Conservation (phyloP, 2,329 filamentous ascomycete species). For the Hypoxylon sp. region DNA sequence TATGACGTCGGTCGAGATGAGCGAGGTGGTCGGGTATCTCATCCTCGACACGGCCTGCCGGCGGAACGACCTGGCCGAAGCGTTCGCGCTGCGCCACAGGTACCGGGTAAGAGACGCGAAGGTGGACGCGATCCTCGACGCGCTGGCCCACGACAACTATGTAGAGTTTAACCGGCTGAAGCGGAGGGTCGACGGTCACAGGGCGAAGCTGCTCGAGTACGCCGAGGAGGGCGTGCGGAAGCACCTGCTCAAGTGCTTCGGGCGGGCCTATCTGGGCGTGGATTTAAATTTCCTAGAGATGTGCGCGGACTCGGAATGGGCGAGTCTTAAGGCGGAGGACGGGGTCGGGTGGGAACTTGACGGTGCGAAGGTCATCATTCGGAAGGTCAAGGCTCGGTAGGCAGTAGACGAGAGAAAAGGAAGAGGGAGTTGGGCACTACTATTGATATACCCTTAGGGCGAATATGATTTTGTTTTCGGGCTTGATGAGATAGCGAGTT, state of each 20-base stretch:
- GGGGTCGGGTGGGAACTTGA: slow-evolving; percentile 88
- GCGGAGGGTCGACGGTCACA: slow-evolving; percentile 81
- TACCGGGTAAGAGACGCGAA: slow-evolving; percentile 74
- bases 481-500: slow-evolving; percentile 5
- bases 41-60: slow-evolving; percentile 92
- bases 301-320: slow-evolving; percentile 77
- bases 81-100: slow-evolving; percentile 72
- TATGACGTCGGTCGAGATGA: slow-evolving; percentile 77
- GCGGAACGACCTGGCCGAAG: slow-evolving; percentile 77
- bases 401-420: slow-evolving; percentile 46
- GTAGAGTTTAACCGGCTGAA: slow-evolving; percentile 79
- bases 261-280: slow-evolving; percentile 81
- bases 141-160: slow-evolving; percentile 86
- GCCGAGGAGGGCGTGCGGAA: slow-evolving; percentile 79
- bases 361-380: slow-evolving; percentile 79
- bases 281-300: slow-evolving; percentile 77
- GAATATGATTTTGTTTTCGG: slow-evolving; percentile 27
- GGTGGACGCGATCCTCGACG: slow-evolving; percentile 74
- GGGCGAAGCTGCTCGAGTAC: slow-evolving; percentile 82
- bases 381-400: slow-evolving; percentile 62
- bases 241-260: slow-evolving; percentile 88
- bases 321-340: slow-evolving; percentile 72
- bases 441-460: slow-evolving; percentile 48
- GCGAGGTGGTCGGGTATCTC: slow-evolving; percentile 83
- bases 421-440: slow-evolving; percentile 9